Conservation (phyloP, 2,329 filamentous ascomycete species). For the Ascocoryne sarcoides region DNA sequence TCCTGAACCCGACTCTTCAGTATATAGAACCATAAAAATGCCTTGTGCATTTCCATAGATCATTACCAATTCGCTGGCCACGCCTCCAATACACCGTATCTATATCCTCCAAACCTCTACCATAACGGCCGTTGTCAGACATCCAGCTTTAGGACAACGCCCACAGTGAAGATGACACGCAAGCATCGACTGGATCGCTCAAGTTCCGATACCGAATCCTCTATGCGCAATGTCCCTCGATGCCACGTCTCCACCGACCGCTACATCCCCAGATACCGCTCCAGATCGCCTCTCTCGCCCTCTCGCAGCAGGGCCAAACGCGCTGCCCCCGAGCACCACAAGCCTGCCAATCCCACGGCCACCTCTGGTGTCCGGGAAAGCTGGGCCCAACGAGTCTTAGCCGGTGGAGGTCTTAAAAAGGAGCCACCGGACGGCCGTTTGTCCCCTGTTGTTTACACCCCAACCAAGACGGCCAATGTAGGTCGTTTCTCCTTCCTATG, state of each 20-base stretch:
- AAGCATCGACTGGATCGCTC: too few species aligned
- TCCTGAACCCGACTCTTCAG: too few species aligned
- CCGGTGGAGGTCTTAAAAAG: not conserved
- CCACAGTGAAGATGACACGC: too few species aligned
- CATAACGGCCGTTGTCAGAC: too few species aligned
- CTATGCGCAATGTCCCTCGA: too few species aligned
- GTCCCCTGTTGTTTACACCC: not conserved
- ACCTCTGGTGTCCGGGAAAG: not conserved
- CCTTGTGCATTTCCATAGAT: too few species aligned
- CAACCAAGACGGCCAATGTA: not conserved
- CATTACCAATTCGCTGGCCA: too few species aligned
- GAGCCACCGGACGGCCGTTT: not conserved
- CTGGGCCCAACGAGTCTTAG: not conserved
- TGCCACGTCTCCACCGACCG: not conserved
- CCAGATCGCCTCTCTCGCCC: not conserved
- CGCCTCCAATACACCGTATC: too few species aligned
- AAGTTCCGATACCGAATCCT: too few species aligned
- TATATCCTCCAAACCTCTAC: too few species aligned
- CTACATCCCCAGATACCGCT: not conserved
- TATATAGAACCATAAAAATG: too few species aligned
- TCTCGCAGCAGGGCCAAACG: not conserved
- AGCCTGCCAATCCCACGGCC: not conserved
- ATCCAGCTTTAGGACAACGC: too few species aligned
- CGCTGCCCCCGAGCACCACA: not conserved
- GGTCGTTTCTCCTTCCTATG: not conserved